Evolutionary conservation across 75 land plant genomes (phyloP), one percentile per base, ranked within the genome.

Genomic region (Isoetes taiwanensis): DNA sequence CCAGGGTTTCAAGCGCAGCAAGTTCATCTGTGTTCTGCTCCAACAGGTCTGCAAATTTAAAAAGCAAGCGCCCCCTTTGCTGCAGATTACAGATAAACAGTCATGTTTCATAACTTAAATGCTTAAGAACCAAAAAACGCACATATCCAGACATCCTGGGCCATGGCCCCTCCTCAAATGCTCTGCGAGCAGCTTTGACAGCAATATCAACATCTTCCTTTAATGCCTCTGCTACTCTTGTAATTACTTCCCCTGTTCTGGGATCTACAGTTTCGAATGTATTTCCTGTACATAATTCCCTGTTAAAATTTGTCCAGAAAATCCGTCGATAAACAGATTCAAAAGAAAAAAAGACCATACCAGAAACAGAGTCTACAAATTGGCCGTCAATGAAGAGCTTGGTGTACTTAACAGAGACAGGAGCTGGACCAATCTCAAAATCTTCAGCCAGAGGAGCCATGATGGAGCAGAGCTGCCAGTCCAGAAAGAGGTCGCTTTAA

Each of bases 81-180:
- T 89, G 75, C 10, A 23, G 26, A 27, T 11, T 2, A 24, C 29
- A 28, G 0, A 29, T 0, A 31, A 29, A 56, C 33, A 2, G 30
- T 25, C 23, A 59, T 11, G 31, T 32, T 19, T 21, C n/a, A 20
- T 55, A 20, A 2, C 6, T 17, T 6, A 57, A 17, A 27, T 54
- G 34, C 12, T 17, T 14, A 11, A 24, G 52, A 23, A 34, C 41
- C 10, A 58, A 20, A 31, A 60, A 25, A 40, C 68, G 63, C 72
- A 81, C 90, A 85, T 85, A 81, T 29, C 77, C 78, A 32, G 78
- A 61, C 85, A 81, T 78, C 31, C 54, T 83, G 9, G 90, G 85
- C 90, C 90, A 85, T 35, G 90, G 86, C 14, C 86, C 86, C 20
- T 74, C 69, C 37, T 85, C 86, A 62, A 85, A 85, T 4, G 90